Base-by-base conservation (phyloP, 73 alveolate species). In the Stentor coeruleus region DNA sequence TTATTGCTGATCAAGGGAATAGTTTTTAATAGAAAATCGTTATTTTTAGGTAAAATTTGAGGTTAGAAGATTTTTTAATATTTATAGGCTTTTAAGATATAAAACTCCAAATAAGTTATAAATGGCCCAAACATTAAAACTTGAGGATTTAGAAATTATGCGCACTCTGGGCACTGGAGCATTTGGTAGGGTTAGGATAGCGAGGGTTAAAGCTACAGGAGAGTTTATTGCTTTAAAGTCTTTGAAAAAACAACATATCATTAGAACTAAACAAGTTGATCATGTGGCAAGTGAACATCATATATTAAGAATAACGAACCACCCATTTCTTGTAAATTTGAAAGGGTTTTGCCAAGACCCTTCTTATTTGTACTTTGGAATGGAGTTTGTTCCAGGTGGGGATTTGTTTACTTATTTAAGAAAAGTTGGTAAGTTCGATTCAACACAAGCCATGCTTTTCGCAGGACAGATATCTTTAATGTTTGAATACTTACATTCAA, bases 311-410 rank as follows among this genome's bases (percentile, higher is more conserved):
- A 88, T 86, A 81, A 91, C 96, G n/a, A 96, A 93, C 85, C 98
- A 97, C 90, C 98, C 98, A n/a, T 95, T 95, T 92, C 81, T 94
- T n/a, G 98, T 93, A 92, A 85, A 74, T 74, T n/a, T 3, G 30
- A 31, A 36, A 36, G 3, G n/a, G n/a, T n/a, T n/a, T n/a, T n/a
- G n/a, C n/a, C 93, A 93, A 74, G 97, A 93, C 77, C 94, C 91
- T 58, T 82, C 92, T 72, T 93, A 86, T 86, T 86, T 95, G 73
- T 95, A 93, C 83, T 90, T 95, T 73, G 89, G 93, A 38, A 84
- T 95, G n/a, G 99, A 95, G 91, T 88, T 94, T 74, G 96, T 59
- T n/a, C n/a, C n/a, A 86, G 99, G 99, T 38, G 99, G 99, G 15
- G 99, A 96, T 74, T 93, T 96, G 55, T 90, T 90, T 74, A 90